Conservation (phyloP, 148 eudicot genomes). For the Selenicereus undatus region DNA sequence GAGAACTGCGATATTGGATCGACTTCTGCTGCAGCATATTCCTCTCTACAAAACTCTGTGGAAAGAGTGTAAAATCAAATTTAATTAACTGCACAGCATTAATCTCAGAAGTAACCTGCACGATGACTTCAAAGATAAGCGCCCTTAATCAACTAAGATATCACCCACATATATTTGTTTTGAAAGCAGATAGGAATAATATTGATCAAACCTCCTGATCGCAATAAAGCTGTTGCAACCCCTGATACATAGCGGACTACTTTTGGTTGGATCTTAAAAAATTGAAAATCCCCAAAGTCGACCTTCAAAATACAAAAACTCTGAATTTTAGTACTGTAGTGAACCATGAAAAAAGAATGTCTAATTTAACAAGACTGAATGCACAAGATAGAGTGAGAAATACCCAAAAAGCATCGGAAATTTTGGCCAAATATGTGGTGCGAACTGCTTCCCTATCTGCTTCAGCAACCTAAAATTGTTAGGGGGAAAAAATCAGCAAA, state of each 20-base stretch:
- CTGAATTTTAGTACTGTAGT: conserved; percentile 21
- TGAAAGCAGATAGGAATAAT: neutral
- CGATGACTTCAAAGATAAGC: neutral
- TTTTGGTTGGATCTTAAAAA: conserved; percentile 79
- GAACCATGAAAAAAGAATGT: neutral
- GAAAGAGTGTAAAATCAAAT: conserved; percentile 8
- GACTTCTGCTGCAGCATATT: conserved; percentile 65
- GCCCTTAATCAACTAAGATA: neutral
- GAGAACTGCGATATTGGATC: conserved; percentile 90
- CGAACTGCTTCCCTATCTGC: conserved; percentile 59
- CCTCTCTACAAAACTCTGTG: conserved; percentile 77
- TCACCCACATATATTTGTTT: neutral
- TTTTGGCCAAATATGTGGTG: conserved; percentile 68
- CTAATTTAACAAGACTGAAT: conserved; percentile 2
- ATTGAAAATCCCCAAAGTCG: conserved; percentile 93
- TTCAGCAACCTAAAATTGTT: conserved; percentile 51
- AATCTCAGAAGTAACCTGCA: conserved; percentile 4
- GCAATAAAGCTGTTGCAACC: conserved; percentile 89
- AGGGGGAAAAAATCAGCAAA: neutral
- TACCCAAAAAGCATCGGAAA: conserved; percentile 96
- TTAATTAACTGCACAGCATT: neutral
- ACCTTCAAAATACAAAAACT: conserved; percentile 49
- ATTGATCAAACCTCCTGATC: conserved; percentile 83
- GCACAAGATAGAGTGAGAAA: conserved; percentile 3
- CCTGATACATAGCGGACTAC: conserved; percentile 85